phyloP scores from a whole-genome alignment of 2,329 filamentous ascomycete species.

The Calonectria honghensis region DNA sequence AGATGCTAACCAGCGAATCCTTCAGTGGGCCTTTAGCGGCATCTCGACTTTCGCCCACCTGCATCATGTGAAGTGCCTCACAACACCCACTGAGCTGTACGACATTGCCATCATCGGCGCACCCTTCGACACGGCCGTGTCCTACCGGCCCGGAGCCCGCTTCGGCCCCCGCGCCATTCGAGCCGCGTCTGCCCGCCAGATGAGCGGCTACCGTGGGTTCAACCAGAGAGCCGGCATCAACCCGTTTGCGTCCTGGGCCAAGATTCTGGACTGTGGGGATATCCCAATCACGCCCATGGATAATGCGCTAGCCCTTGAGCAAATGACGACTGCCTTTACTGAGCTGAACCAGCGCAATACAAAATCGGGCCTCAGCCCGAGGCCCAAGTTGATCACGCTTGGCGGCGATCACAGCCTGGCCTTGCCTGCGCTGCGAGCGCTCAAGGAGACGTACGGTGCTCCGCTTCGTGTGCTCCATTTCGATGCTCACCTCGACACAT shows the following conservation, averaged over 20 bases:
- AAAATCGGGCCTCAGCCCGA: conserved; percentile 65
- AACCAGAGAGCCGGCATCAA: conserved; percentile 86
- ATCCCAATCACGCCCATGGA: conserved; percentile 89
- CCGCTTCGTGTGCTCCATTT: conserved; percentile 82
- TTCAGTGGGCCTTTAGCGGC: conserved; percentile 72
- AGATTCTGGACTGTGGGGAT: conserved; percentile 88
- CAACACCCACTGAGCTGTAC: conserved; percentile 74
- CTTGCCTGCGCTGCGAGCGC: conserved; percentile 78
- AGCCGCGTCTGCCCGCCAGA: conserved; percentile 85
- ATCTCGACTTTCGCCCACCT: conserved; percentile 83
- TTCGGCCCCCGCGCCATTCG: conserved; percentile 91
- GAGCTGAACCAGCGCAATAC: conserved; percentile 64
- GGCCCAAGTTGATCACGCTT: conserved; percentile 76
- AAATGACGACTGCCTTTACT: conserved; percentile 85
- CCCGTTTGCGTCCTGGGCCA: conserved; percentile 85
- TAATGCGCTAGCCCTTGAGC: conserved; percentile 83
- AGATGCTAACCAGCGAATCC: not conserved
- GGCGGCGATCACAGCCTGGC: conserved; percentile 82
- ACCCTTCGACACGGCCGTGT: conserved; percentile 81
- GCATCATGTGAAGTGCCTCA: conserved; percentile 77
- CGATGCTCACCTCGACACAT: conserved; percentile 84
- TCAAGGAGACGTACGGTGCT: conserved; percentile 74
- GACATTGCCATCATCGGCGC: conserved; percentile 81
- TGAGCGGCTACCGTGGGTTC: conserved; percentile 78
- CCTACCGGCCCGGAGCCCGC: conserved; percentile 70